A percentile compares a stretch with the other conserved stretches of the same genome.
These are phyloP conservation scores for Amesomyces nigricolor DNA, from an alignment of 2,329 filamentous ascomycete species.

Conservation along the genomic window DNA sequence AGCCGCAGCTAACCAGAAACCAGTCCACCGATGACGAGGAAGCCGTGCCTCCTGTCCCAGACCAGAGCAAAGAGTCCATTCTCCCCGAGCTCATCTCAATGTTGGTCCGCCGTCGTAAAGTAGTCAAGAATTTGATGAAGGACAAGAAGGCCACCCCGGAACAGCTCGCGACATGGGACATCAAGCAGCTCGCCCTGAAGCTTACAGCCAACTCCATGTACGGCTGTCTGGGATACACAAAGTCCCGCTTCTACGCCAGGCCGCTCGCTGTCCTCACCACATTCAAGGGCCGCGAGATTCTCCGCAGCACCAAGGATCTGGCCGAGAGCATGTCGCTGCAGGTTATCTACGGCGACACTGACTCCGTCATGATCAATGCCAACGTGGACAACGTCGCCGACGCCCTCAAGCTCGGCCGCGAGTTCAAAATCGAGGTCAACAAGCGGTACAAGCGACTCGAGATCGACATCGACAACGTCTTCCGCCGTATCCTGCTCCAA, in stretches of 20 bases:
- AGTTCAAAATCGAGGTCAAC: conserved; percentile 94
- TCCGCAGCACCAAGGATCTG: conserved; percentile 90
- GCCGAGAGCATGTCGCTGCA: conserved; percentile 86
- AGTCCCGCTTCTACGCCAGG: conserved; percentile 93
- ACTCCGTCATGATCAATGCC: conserved; percentile 99
- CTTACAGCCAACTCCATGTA: conserved; percentile 99
- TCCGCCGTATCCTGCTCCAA: conserved; percentile 85
- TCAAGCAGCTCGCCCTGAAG: conserved; percentile 94
- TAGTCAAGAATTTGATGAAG: conserved; percentile 98
- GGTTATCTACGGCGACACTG: conserved; percentile 98
- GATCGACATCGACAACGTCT: conserved; percentile 97
- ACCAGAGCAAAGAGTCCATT: conserved; percentile 73
- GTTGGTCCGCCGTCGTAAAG: conserved; percentile 78
- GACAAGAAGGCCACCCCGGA: conserved; percentile 79
- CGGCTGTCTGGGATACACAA: conserved; percentile 93
- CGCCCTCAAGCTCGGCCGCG: conserved; percentile 82
- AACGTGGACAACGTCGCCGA: conserved; percentile 91
- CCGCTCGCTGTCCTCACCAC: conserved; percentile 94
- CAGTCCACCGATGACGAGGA: conserved; percentile 70
- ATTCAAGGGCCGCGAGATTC: conserved; percentile 94
- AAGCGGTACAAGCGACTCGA: conserved; percentile 87
- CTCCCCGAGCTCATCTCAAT: conserved; percentile 87
- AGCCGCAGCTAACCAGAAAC: conserved; percentile 1
- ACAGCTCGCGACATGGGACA: conserved; percentile 91
- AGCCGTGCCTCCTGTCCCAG: conserved; percentile 79